Conservation (phyloP, 208 protist genomes). For the Crithidia thermophila region DNA sequence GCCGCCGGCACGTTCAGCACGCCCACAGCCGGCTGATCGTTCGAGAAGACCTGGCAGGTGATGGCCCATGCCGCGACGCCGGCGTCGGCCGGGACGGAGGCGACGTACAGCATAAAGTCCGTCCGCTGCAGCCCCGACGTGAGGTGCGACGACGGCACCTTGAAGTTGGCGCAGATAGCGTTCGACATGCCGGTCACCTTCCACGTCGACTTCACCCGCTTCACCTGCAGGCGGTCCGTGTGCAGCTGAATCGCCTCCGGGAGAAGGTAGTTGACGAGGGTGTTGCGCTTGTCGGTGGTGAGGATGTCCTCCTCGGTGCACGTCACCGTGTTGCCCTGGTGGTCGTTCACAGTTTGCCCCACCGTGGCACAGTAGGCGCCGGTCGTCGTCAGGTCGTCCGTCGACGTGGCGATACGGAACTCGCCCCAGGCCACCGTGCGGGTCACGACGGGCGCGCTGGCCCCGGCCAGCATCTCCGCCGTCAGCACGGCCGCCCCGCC, state of each 20-base stretch:
- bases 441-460: no score
- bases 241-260: background rate
- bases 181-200: no score
- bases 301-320: background rate
- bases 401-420: background rate
- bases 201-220: no score
- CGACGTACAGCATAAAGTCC: conserved; percentile 68
- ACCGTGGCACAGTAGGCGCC: background rate
- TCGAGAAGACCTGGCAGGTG: conserved; percentile 30
- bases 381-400: background rate
- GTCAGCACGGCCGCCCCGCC: no score
- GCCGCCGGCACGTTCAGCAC: conserved; percentile 48
- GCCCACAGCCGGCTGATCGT: conserved; percentile 32
- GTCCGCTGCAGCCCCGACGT: no score
- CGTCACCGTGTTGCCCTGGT: background rate
- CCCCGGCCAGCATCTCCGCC: no score
- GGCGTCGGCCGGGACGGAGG: conserved; percentile 19
- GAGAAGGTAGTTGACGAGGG: background rate
- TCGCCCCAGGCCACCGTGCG: background rate
- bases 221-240: background rate
- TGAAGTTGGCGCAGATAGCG: no score
- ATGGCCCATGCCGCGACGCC: conserved; percentile 37
- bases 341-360: background rate
- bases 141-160: no score
- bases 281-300: background rate